Evolutionary conservation across 768 basidiomycete genomes (phyloP).

Genomic region (Lyophyllum decastes): DNA sequence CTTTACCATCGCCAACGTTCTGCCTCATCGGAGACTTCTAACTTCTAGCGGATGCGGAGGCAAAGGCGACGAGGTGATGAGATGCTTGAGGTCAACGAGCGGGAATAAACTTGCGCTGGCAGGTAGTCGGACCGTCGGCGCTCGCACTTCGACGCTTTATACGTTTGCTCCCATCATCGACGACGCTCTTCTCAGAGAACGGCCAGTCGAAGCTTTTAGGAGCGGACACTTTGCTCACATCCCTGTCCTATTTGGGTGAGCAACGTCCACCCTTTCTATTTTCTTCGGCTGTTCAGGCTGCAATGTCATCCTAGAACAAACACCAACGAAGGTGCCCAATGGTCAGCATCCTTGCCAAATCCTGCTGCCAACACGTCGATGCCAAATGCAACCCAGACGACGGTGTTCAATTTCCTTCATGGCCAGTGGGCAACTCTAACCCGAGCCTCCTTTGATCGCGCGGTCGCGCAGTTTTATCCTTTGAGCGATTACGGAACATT

Average conservation of each 20-base stretch:
- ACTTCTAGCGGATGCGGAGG: conserved; percentile 25
- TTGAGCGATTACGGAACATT: conserved; percentile 33
- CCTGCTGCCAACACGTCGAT: conserved; percentile 39
- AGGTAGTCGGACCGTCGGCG: conserved; percentile 28
- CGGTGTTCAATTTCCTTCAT: conserved; percentile 41
- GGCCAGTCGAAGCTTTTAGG: conserved; percentile 40
- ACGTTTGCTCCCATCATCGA: conserved; percentile 41
- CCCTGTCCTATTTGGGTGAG: conserved; percentile 42
- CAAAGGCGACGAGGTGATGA: conserved; percentile 21
- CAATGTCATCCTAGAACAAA: conserved; percentile 31
- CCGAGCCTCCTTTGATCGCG: conserved; percentile 27
- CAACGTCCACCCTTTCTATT: neutral
- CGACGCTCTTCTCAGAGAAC: conserved; percentile 31
- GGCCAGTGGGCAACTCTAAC: conserved; percentile 40
- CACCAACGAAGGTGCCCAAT: conserved; percentile 41
- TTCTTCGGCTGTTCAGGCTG: neutral
- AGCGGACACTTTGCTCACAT: conserved; percentile 37
- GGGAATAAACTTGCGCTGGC: conserved; percentile 30
- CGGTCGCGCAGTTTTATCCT: conserved; percentile 35
- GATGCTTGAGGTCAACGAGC: conserved; percentile 34
- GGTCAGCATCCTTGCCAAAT: conserved; percentile 36
- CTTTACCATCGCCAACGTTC: neutral
- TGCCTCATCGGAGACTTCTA: neutral
- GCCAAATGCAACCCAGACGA: conserved; percentile 36
- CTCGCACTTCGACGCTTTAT: conserved; percentile 34